A percentile compares a stretch with the other conserved stretches of the same genome.
phyloP scores from a whole-genome alignment of 2,329 filamentous ascomycete species.

The Leptographium procerum region DNA sequence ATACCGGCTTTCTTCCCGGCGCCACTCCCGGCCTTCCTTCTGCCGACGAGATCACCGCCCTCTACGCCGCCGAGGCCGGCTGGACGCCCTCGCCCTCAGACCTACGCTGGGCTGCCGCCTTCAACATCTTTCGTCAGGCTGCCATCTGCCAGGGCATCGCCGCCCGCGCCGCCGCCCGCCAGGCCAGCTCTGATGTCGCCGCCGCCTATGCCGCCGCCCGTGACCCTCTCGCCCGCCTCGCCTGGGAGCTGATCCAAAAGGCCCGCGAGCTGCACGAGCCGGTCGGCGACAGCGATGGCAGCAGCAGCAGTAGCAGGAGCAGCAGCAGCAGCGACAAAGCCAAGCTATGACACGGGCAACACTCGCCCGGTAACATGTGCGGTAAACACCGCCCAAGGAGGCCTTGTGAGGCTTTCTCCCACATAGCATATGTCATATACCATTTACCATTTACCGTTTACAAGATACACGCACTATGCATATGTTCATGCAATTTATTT shows the following conservation, averaged over 20 bases:
- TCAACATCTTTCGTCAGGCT: constrained; percentile 48
- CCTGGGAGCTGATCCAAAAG: constrained; percentile 60
- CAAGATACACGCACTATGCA: too few species aligned
- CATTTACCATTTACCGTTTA: too few species aligned
- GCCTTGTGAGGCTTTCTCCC: too few species aligned
- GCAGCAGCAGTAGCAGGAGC: too few species aligned
- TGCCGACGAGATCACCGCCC: constrained; percentile 21
- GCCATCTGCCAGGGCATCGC: constrained; percentile 80
- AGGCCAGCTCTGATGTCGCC: constrained; percentile 82
- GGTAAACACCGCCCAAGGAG: too few species aligned
- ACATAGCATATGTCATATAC: neutral
- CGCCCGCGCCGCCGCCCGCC: constrained; percentile 69
- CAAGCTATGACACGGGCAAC: constrained; percentile 7
- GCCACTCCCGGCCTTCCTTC: constrained; percentile 46
- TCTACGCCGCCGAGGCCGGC: constrained; percentile 32
- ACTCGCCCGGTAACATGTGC: neutral
- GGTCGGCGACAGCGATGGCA: neutral
- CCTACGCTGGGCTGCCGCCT: constrained; percentile 49
- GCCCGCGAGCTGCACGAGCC: constrained; percentile 12
- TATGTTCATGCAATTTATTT: neutral
- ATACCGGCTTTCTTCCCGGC: constrained; percentile 47
- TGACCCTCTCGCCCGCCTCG: constrained; percentile 61
- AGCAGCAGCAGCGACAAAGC: too few species aligned
- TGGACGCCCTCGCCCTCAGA: constrained; percentile 43
- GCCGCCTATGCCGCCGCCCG: constrained; percentile 58